Conservation (phyloP, 164 flowering plant species). For the Sextonia rubra region DNA sequence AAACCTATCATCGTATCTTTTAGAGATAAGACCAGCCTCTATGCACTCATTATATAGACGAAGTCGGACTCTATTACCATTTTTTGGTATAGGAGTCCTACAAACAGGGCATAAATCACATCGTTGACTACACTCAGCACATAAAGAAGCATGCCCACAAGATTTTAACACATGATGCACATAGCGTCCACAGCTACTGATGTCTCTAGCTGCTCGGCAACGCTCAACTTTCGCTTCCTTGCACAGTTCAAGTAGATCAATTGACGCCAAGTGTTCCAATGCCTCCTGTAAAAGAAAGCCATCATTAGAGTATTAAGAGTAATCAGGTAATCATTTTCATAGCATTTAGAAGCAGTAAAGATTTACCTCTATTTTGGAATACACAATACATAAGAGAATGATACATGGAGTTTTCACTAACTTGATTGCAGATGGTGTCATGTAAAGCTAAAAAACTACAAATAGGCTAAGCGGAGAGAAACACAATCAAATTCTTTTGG, state of each 20-base stretch:
- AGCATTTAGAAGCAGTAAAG: neutral
- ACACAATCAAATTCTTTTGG: too few species aligned
- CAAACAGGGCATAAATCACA: conserved; percentile 94
- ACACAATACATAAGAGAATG: neutral
- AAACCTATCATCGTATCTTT: conserved; percentile 55
- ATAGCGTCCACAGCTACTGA: conserved; percentile 86
- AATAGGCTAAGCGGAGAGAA: too few species aligned
- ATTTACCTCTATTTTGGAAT: neutral
- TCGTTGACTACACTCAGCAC: conserved; percentile 84
- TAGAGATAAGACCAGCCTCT: conserved; percentile 83
- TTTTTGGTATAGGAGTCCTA: conserved; percentile 58
- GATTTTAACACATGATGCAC: conserved; percentile 64
- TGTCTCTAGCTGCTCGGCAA: conserved; percentile 89
- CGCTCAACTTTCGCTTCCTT: conserved; percentile 87
- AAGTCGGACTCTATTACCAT: conserved; percentile 35
- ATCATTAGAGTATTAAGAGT: neutral
- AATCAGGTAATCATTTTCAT: neutral
- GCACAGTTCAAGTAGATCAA: conserved; percentile 81
- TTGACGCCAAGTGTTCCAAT: conserved; percentile 65
- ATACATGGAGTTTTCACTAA: neutral
- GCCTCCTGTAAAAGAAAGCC: conserved; percentile 54
- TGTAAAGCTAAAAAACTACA: too few species aligned
- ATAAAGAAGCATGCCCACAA: conserved; percentile 89
- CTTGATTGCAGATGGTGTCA: neutral
- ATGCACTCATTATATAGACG: conserved; percentile 84